These are phyloP conservation scores for Cercospora sp. DNA, from an alignment of 2,329 filamentous ascomycete species.

Conservation along the genomic window DNA sequence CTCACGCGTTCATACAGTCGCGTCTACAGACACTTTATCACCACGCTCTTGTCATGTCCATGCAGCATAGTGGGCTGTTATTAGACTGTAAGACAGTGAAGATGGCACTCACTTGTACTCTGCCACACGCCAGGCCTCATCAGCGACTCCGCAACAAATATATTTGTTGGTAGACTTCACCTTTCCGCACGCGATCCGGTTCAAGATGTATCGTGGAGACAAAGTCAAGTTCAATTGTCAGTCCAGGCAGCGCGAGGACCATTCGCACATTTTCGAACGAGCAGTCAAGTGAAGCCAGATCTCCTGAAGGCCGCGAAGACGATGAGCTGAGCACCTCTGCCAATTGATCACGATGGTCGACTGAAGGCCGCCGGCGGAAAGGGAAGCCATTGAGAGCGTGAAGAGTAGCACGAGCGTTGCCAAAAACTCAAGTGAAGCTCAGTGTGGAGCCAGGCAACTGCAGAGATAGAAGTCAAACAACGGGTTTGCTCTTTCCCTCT, in stretches of 20 bases:
- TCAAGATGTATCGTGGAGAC: neutral
- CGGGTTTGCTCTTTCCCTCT: conserved; percentile 1
- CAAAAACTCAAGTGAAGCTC: neutral
- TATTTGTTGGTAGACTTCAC: neutral
- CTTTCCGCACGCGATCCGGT: neutral
- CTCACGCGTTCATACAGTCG: neutral
- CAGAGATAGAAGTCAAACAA: neutral
- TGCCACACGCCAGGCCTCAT: neutral
- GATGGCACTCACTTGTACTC: neutral
- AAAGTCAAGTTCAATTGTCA: neutral
- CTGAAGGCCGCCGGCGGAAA: neutral
- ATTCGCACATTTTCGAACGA: neutral
- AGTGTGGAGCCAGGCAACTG: conserved; percentile 4
- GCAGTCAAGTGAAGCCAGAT: neutral
- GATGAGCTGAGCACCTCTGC: neutral
- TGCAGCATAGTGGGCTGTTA: neutral
- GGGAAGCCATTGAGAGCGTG: neutral
- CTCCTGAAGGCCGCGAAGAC: neutral
- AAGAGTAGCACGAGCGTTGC: neutral
- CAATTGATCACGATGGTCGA: neutral
- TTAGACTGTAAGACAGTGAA: neutral
- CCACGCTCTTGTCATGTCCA: neutral
- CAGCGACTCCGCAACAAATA: no score
- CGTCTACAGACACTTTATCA: neutral
- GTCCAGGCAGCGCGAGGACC: neutral